Base-by-base conservation (phyloP, 2,329 filamentous ascomycete species). In the Thermoascus crustaceus region DNA sequence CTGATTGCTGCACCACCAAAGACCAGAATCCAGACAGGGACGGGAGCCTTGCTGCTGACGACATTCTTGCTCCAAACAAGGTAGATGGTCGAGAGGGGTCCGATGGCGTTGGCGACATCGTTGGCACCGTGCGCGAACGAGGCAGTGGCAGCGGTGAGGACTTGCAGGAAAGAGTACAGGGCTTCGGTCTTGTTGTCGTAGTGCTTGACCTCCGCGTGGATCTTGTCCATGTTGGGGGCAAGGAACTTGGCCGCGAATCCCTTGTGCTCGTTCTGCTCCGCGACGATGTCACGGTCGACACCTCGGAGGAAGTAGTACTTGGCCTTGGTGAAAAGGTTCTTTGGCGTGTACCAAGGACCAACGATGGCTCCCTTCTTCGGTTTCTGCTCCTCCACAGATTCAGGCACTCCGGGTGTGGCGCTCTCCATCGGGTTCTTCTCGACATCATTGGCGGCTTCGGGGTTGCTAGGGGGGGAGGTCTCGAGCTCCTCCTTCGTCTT, bases 201-300 rank as follows among this genome's bases (percentile, higher is more conserved):
- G 58, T 82, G 81, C n/a, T n/a, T n/a, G n/a, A n/a, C n/a, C 42
- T 66, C 57, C 5, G 80, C 80, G 35, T 72, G 56, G 39, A 83
- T 78, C 27, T 73, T 68, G 50, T 73, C 65, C 80, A 85, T 85
- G 42, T 19, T 24, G 7, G 22, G 22, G 22, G 22, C 22, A 7
- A 24, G n/a, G 22, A 24, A 24, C 7, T n/a, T 24, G 22, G 30
- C 22, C 64, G 64, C 39, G 82, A 83, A 41, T 87, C 82, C 5
- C 82, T 82, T 1, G 82, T 85, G 14, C 82, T 82, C 8, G 68
- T 54, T 68, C 67, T 87, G 83, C 4, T 81, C 80, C 32, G 75
- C 72, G 69, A 88, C 83, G 52, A 88, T 89, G 48, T 89, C 84
- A 64, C 88, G 89, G 71, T 88, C 70, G 17, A 81, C 56, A 58